Percentiles rank a stretch among this genome's conserved stretches.
These are phyloP conservation scores for Brassica hybrid DNA, from an alignment of 441 rosid genomes.

Conservation along the genomic window DNA sequence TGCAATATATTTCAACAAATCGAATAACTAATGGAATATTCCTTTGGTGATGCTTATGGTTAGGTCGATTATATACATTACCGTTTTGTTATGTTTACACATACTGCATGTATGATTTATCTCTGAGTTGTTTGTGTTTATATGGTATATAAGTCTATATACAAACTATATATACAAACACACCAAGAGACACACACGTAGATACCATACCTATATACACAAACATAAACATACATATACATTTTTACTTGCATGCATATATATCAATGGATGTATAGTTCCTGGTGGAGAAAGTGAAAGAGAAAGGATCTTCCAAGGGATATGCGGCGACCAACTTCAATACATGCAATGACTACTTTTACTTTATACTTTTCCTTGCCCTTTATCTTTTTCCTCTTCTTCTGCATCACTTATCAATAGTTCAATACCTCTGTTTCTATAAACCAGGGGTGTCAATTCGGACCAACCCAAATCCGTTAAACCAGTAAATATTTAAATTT, in stretches of 20 bases:
- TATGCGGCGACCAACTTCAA: constrained; percentile 45
- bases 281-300: constrained; percentile 20
- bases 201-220: neutral
- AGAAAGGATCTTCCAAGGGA: constrained; percentile 39
- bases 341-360: constrained; percentile 39
- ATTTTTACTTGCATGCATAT: neutral
- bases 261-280: constrained; percentile 10
- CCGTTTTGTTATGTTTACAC: neutral
- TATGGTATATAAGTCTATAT: constrained; percentile 4
- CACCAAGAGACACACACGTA: neutral
- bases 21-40: constrained; percentile 37
- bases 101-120: neutral
- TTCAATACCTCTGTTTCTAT: constrained; percentile 25
- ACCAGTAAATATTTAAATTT: no score
- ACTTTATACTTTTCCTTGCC: constrained; percentile 30
- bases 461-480: no score
- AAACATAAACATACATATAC: neutral
- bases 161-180: constrained; percentile 29
- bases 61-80: neutral
- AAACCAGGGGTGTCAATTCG: neutral
- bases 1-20: constrained; percentile 13
- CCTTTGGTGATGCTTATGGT: constrained; percentile 17
- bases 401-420: constrained; percentile 31
- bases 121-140: constrained; percentile 18
- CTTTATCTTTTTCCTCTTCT: constrained; percentile 12